Percentiles rank a stretch among this genome's conserved stretches.
phyloP scores from a whole-genome alignment of 495 filamentous ascomycete species.

The Penicillium roqueforti region DNA sequence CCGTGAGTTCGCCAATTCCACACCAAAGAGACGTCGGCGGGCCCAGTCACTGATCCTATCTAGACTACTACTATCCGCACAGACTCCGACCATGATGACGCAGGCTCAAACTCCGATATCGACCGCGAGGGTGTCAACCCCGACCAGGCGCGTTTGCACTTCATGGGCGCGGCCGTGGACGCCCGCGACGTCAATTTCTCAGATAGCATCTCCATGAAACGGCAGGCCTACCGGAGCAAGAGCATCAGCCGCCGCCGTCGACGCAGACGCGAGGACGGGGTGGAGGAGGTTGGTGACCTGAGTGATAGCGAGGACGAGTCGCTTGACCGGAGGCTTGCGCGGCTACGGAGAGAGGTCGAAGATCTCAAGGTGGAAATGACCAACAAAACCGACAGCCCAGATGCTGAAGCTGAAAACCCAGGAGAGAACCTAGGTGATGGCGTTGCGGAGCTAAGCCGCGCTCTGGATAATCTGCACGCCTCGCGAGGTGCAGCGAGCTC shows the following conservation, averaged over 20 bases:
- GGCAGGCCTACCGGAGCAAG: constrained; percentile 74
- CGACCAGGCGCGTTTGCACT: constrained; percentile 72
- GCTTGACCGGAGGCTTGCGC: constrained; percentile 69
- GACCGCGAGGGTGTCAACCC: constrained; percentile 69
- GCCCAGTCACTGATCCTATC: constrained; percentile 10
- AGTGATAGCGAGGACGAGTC: constrained; percentile 70
- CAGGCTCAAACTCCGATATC: constrained; percentile 56
- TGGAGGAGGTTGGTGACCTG: constrained; percentile 58
- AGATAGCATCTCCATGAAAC: constrained; percentile 70
- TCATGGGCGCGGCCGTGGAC: constrained; percentile 69
- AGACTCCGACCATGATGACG: constrained; percentile 57
- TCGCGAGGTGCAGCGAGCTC: constrained; percentile 27
- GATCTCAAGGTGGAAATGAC: constrained; percentile 67
- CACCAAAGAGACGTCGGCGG: constrained; percentile 1
- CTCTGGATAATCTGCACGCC: constrained; percentile 53
- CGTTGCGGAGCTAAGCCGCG: constrained; percentile 59
- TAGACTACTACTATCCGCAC: constrained; percentile 64
- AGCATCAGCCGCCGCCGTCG: constrained; percentile 49
- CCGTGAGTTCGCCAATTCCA: constrained; percentile 44
- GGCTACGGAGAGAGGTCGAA: constrained; percentile 71
- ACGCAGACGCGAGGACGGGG: constrained; percentile 50
- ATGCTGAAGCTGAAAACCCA: constrained; percentile 16
- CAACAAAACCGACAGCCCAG: constrained; percentile 10
- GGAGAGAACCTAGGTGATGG: constrained; percentile 40
- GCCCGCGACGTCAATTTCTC: constrained; percentile 76